Conservation (phyloP, 495 filamentous ascomycete species). For the Daldinia loculata region DNA sequence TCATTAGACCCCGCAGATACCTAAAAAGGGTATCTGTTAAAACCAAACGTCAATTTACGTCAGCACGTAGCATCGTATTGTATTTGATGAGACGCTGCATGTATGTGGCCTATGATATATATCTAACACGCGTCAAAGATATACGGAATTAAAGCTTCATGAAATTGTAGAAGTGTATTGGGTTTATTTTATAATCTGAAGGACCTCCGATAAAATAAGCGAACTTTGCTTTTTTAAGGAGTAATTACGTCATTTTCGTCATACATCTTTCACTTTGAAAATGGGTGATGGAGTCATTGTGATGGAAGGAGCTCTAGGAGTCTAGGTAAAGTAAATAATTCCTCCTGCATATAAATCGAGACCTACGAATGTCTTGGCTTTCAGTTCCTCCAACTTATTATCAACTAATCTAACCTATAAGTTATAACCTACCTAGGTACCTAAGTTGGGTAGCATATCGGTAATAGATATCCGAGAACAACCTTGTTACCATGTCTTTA, state of each 20-base stretch:
- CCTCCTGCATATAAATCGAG: neutral
- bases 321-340: neutral
- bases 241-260: constrained; percentile 35
- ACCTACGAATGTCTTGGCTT: neutral
- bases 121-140: neutral
- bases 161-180: neutral
- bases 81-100: neutral
- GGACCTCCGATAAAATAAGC: neutral
- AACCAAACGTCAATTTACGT: neutral
- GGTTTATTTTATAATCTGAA: neutral
- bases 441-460: no score
- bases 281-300: constrained; percentile 1
- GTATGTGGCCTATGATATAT: neutral
- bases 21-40: neutral
- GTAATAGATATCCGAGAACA: neutral
- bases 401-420: no score
- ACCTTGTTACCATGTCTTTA: constrained; percentile 9
- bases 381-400: neutral
- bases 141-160: neutral
- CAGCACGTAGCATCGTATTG: neutral
- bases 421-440: no score
- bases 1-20: neutral
- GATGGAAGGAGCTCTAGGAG: neutral
- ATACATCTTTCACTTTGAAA: constrained; percentile 9
- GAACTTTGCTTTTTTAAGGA: neutral